Percentiles rank a stretch among this genome's conserved stretches.
Conservation (phyloP, 176 grass and related monocot species). For the Neostapfia colusana region DNA sequence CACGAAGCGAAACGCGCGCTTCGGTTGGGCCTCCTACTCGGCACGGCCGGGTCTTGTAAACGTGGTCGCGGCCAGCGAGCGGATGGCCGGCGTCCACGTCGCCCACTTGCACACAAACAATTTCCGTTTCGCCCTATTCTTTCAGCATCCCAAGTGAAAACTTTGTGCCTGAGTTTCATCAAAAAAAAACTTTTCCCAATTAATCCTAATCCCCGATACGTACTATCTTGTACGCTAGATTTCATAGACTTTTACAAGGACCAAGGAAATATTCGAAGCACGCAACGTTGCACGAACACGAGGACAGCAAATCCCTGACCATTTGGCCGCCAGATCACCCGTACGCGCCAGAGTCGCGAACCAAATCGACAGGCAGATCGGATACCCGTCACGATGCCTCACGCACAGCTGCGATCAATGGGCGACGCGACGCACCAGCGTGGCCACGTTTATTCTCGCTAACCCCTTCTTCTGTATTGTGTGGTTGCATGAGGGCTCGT, state of each 20-base stretch:
- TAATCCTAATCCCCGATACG: no score
- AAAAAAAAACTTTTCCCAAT: no score
- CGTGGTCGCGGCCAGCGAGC: neutral
- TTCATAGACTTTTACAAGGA: neutral
- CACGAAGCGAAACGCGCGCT: neutral
- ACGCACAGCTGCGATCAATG: neutral
- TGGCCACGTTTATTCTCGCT: conserved; percentile 12
- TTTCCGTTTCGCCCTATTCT: neutral
- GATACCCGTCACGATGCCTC: conserved; percentile 7
- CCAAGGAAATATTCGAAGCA: neutral
- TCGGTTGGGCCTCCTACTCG: no score
- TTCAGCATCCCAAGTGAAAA: neutral
- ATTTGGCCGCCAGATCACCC: neutral
- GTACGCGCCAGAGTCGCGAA: neutral
- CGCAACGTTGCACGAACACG: neutral
- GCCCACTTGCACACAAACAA: no score
- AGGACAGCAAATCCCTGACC: neutral
- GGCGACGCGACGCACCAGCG: neutral
- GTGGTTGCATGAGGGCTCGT: no score
- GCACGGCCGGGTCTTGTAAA: no score
- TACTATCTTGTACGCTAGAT: neutral
- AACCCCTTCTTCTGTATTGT: no score
- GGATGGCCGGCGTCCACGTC: neutral
- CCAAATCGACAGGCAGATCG: conserved; percentile 15
- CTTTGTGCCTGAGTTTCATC: no score